These are phyloP conservation scores for Stemphylium beticola DNA, from an alignment of 2,329 filamentous ascomycete genomes.

Conservation along the genomic window DNA sequence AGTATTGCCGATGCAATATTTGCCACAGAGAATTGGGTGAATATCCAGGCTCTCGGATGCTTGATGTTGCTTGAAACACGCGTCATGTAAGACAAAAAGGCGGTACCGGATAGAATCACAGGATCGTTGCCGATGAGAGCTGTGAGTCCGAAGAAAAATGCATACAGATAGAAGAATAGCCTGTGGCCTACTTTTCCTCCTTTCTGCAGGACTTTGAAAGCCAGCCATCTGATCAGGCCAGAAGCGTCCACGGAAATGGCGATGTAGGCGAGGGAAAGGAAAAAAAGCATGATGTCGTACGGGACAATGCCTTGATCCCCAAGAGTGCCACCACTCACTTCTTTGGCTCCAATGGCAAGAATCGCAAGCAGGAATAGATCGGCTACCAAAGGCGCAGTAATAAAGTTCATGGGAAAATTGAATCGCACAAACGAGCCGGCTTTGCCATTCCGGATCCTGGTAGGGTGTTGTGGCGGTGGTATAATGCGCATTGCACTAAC, in stretches of 20 bases:
- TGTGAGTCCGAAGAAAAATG: slow-evolving; percentile 72
- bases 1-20: slow-evolving; percentile 78
- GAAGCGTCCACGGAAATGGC: slow-evolving; percentile 80
- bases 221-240: slow-evolving; percentile 72
- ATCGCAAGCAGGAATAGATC: slow-evolving; percentile 76
- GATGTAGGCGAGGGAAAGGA: slow-evolving; percentile 75
- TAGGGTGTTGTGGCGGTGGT: slow-evolving; percentile 45
- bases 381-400: slow-evolving; percentile 73
- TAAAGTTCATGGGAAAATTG: slow-evolving; percentile 70
- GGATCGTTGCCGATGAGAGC: slow-evolving; percentile 77
- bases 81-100: slow-evolving; percentile 79
- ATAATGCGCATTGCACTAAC: slow-evolving; percentile 62
- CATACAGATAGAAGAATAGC: slow-evolving; percentile 75
- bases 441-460: slow-evolving; percentile 32
- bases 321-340: slow-evolving; percentile 72
- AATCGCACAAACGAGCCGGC: slow-evolving; percentile 57
- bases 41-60: slow-evolving; percentile 75
- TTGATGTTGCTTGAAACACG: slow-evolving; percentile 74
- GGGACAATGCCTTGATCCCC: slow-evolving; percentile 71
- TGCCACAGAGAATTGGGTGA: slow-evolving; percentile 72
- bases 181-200: slow-evolving; percentile 70
- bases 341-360: slow-evolving; percentile 67
- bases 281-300: slow-evolving; percentile 77
- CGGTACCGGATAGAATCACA: slow-evolving; percentile 75
- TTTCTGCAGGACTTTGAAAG: slow-evolving; percentile 72